Conservation (phyloP, 179 eudicot species). For the Beta lomatogona region DNA sequence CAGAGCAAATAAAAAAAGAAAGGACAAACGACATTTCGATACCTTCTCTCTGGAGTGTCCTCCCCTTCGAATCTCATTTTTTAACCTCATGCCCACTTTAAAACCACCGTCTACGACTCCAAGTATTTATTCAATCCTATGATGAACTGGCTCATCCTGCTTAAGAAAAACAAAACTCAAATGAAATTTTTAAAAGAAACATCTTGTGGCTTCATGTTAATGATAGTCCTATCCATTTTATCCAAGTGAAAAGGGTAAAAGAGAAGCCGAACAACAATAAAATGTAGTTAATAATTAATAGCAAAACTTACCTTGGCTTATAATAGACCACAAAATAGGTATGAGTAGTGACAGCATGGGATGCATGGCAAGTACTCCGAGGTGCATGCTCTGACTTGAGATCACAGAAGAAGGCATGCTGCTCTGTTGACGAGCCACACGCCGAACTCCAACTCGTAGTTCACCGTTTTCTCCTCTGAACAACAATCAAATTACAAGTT, state of each 20-base stretch:
- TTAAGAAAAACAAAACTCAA: conserved; percentile 3
- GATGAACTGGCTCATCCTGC: conserved; percentile 91
- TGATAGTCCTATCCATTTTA: no score
- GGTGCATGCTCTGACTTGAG: conserved; percentile 73
- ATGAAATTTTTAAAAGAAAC: neutral
- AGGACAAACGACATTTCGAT: conserved; percentile 4
- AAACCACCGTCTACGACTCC: conserved; percentile 58
- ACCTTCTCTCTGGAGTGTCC: conserved; percentile 93
- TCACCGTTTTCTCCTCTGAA: conserved; percentile 56
- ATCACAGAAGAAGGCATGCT: conserved; percentile 57
- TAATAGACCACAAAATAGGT: conserved; percentile 60
- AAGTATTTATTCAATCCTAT: conserved; percentile 78
- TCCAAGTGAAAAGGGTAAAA: neutral
- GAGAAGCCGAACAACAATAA: neutral
- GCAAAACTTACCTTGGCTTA: conserved; percentile 45
- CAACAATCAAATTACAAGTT: conserved; percentile 1
- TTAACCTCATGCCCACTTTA: conserved; percentile 81
- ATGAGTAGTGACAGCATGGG: conserved; percentile 49
- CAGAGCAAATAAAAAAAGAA: neutral
- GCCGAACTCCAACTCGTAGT: conserved; percentile 58
- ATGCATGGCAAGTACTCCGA: conserved; percentile 66
- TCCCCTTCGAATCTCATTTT: conserved; percentile 96
- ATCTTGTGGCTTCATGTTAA: neutral
- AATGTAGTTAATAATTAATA: neutral
- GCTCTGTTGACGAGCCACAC: conserved; percentile 44